Conservation (phyloP, 495 filamentous ascomycete species). For the Niebla homalea region DNA sequence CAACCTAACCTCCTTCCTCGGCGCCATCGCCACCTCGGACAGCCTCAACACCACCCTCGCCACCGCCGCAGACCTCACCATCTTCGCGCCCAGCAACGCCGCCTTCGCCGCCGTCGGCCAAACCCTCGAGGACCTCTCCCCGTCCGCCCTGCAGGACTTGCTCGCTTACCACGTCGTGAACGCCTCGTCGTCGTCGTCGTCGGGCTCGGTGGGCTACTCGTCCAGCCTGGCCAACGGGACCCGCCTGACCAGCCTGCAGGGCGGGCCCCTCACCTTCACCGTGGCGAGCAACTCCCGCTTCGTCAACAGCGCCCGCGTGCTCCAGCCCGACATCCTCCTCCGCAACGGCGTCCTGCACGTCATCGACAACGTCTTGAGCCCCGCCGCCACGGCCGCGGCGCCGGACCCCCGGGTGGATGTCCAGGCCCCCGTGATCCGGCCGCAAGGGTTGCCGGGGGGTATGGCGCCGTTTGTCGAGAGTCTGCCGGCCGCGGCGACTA, state of each 20-base stretch:
- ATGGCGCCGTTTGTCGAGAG: conserved; percentile 1
- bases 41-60: conserved; percentile 6
- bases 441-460: not conserved
- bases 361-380: conserved; percentile 48
- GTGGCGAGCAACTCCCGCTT: conserved; percentile 30
- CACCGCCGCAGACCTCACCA: conserved; percentile 9
- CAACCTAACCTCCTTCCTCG: conserved; percentile 16
- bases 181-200: no score
- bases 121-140: conserved; percentile 39
- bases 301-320: conserved; percentile 41
- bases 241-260: conserved; percentile 24
- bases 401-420: conserved; percentile 47
- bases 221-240: conserved; percentile 37
- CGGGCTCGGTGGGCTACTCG: conserved; percentile 33
- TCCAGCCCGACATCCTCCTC: conserved; percentile 44
- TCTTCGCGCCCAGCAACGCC: conserved; percentile 16
- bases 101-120: conserved; percentile 27
- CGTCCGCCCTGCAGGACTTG: conserved; percentile 28
- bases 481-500: not conserved
- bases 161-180: conserved; percentile 14
- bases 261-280: conserved; percentile 25
- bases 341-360: conserved; percentile 48
- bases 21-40: conserved; percentile 6
- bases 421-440: conserved; percentile 38
- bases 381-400: conserved; percentile 66